Percentiles rank a stretch among this genome's conserved stretches.
phyloP scores from a whole-genome alignment of 2,329 filamentous ascomycete genomes.

The Anisogramma anomala region DNA sequence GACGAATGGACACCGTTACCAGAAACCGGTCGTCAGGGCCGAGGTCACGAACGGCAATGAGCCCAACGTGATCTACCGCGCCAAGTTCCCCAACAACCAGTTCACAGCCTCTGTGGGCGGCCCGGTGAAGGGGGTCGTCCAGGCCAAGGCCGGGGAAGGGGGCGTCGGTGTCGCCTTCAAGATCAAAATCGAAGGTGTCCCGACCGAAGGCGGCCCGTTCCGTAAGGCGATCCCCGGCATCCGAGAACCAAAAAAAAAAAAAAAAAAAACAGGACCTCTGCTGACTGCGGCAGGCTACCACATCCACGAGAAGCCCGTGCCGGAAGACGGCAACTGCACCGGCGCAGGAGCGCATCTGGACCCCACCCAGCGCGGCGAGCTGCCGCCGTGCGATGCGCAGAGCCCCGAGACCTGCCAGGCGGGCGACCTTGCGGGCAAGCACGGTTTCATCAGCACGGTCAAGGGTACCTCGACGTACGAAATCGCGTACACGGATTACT shows the following conservation, averaged over 20 bases:
- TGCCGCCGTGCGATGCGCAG: slow-evolving; percentile 44
- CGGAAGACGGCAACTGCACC: slow-evolving; percentile 59
- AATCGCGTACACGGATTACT: slow-evolving; percentile 40
- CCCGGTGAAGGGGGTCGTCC: slow-evolving; percentile 17
- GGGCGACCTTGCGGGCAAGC: slow-evolving; percentile 66
- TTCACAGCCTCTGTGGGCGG: slow-evolving; percentile 8
- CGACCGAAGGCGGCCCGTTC: slow-evolving; percentile 23
- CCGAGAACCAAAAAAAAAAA: background rate
- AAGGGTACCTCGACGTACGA: slow-evolving; percentile 30
- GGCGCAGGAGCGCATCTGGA: slow-evolving; percentile 57
- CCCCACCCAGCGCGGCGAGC: slow-evolving; percentile 54
- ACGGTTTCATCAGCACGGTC: slow-evolving; percentile 46
- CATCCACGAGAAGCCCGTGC: slow-evolving; percentile 54
- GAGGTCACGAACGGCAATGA: too few relatives aligned
- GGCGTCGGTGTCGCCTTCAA: slow-evolving; percentile 23
- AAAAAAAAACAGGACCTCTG: background rate
- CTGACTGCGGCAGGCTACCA: slow-evolving; percentile 49
- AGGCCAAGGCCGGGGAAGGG: slow-evolving; percentile 18
- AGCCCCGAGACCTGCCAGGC: slow-evolving; percentile 57
- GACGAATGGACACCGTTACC: too few relatives aligned
- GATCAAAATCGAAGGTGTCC: slow-evolving; percentile 23
- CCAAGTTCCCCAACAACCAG: slow-evolving; percentile 3
- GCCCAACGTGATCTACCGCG: too few relatives aligned
- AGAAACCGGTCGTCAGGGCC: too few relatives aligned
- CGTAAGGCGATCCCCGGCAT: slow-evolving; percentile 17